phyloP scores from a whole-genome alignment of 2,329 filamentous ascomycete genomes.

The Fusarium annulatum region DNA sequence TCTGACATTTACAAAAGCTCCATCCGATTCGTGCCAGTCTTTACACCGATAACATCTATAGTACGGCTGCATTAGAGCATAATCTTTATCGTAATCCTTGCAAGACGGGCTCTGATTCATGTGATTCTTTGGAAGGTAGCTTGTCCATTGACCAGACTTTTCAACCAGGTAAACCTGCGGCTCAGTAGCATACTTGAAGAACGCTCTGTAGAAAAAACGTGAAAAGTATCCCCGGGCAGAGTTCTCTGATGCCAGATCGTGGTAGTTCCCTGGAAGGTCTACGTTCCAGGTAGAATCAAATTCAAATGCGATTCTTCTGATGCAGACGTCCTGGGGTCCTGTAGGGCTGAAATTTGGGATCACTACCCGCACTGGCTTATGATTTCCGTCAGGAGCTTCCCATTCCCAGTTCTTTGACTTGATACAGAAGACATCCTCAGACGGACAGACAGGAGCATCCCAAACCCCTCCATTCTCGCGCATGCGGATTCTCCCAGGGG shows the following conservation, averaged over 20 bases:
- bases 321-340: not conserved
- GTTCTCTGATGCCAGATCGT: not conserved
- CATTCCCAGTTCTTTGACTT: not conserved
- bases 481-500: not conserved
- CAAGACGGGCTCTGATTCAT: not conserved
- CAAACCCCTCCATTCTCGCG: not conserved
- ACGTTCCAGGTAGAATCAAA: not conserved
- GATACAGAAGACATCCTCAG: not conserved
- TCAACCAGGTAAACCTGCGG: rapidly evolving
- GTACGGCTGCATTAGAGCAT: not conserved
- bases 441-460: not conserved
- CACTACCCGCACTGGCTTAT: not conserved
- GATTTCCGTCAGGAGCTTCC: rapidly evolving
- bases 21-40: not conserved
- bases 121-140: not conserved
- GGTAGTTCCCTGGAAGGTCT: not conserved
- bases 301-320: not conserved
- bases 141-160: not conserved
- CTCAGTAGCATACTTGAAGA: not conserved
- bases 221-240: not conserved
- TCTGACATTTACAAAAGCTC: not conserved
- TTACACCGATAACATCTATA: not conserved
- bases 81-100: rapidly evolving
- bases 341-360: not conserved
- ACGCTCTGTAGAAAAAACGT: not conserved